Base-by-base conservation (phyloP, 2,329 filamentous ascomycete species). In the Truncatella angustata region DNA sequence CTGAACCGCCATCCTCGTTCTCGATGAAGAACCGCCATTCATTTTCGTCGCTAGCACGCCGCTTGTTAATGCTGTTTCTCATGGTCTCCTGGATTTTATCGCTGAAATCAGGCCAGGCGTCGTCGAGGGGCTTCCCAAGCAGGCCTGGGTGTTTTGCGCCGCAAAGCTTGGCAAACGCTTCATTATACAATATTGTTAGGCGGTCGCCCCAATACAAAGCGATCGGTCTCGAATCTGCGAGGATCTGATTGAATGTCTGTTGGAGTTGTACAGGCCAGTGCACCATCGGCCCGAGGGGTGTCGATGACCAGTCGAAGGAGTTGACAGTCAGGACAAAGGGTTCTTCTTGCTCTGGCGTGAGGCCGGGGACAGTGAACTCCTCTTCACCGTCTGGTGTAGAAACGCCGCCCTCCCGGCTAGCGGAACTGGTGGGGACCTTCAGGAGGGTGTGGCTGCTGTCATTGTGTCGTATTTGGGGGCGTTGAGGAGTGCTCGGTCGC, bases 121-220 rank as follows among this genome's bases (percentile, higher is more conserved):
- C 75, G 23, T 73, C 73, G 54, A 87, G 69, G 23, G 75, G 76
- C 60, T 80, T 78, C 2, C 86, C 86, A 67, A 89, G 79, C 10
- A 88, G 67, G 2, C 61, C 60, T 1, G 86, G 86, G 61, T 89
- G 86, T 53, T 84, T 85, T 51, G 83, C 76, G 11, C 84, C 85
- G 46, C 83, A 83, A 16, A 87, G 74, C 52, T 78, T 70, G 53
- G 81, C 76, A 59, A 89, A 90, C 0, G 86, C 84, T 60, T 88
- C 86, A 59, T 91, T 91, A 69, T 91, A 91, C 9, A 91, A 80
- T 6, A 80, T 79, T 14, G 85, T 78, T 37, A 82, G 74, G 11
- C 86, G 76, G 2, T 77, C 71, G 1, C 84, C 84, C 84, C 84
- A 87, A 58, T 86, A 87, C 68, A 85, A 81, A 9, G 80, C 81